Base-by-base conservation (phyloP, 2,329 filamentous ascomycete species). In the Elsinoe fawcettii region DNA sequence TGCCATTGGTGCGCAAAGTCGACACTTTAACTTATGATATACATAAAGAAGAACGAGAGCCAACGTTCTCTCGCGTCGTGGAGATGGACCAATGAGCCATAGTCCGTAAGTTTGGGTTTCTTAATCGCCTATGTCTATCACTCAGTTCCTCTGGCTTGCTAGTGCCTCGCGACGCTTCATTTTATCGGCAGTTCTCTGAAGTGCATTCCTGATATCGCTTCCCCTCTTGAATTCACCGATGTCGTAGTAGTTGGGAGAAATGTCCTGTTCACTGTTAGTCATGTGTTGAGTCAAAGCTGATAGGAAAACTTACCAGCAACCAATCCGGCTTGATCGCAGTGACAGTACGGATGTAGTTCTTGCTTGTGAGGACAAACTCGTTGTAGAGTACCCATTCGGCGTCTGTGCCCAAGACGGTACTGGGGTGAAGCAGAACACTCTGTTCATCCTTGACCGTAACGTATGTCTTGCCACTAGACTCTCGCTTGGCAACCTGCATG, bases 381-480 rank as follows among this genome's bases (percentile, higher is more conserved):
- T 97, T 96, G 75, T 99, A 99, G 23, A 99, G 77, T 23, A 99
- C 89, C 93, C 93, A 99, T 64, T 99, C 93, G 64, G 86, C 89
- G 59, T 96, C 91, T 59, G 90, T 85, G 53, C 84, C 82, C 20
- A 99, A 79, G 30, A 96, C 91, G 0, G 91, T 96, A 63, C 88
- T 93, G 1, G 93, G 93, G 74, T 99, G 93, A 60, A 99, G 80
- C 65, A 96, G 79, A 46, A 99, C 93, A 47, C 83, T 87, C 74
- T 97, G 92, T 67, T 96, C 88, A 69, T 99, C 95, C 77, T 97
- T 99, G 70, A 99, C 86, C 1, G 93, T 99, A 62, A 86, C 84
- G 75, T 99, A 99, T 41, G 88, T 83, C 79, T 97, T 97, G 68
- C 88, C 88, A 27, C 82, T 85, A 54, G 82, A 83, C 68, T 97